Evolutionary conservation across 164 flowering plant genomes (phyloP).

Genomic region (Akebia trifoliata): DNA sequence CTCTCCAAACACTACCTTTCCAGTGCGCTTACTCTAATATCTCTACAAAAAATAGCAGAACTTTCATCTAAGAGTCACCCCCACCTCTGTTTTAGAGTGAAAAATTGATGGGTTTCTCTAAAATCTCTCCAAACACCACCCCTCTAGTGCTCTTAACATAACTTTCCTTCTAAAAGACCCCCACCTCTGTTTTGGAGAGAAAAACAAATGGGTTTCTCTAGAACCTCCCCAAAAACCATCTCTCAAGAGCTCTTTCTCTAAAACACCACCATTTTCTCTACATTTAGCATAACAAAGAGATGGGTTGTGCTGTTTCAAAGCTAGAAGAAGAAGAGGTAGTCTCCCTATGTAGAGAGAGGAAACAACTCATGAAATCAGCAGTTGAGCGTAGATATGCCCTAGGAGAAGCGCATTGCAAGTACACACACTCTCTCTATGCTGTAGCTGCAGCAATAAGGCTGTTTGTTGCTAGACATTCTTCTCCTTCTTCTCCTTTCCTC

Average conservation of each 20-base stretch:
- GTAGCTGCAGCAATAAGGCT: conserved; percentile 45
- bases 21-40: no score
- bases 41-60: no score
- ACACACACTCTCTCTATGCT: conserved; percentile 36
- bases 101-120: no score
- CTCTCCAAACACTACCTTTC: no score
- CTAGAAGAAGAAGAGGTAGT: conserved; percentile 36
- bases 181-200: conserved; percentile 1
- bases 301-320: conserved; percentile 43
- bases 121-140: no score
- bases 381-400: conserved; percentile 38
- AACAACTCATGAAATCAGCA: conserved; percentile 37
- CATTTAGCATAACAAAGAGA: conserved; percentile 9
- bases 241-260: background rate
- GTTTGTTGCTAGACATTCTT: conserved; percentile 42
- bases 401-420: conserved; percentile 46
- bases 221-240: background rate
- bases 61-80: no score
- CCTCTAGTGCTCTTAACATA: no score
- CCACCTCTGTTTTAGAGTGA: no score
- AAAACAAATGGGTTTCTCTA: conserved; percentile 10
- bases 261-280: conserved; percentile 4
- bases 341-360: conserved; percentile 37
- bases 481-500: conserved; percentile 35
- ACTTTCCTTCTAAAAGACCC: no score